Conservation (phyloP, 2,329 filamentous ascomycete genomes). For the Epichloe typhina region DNA sequence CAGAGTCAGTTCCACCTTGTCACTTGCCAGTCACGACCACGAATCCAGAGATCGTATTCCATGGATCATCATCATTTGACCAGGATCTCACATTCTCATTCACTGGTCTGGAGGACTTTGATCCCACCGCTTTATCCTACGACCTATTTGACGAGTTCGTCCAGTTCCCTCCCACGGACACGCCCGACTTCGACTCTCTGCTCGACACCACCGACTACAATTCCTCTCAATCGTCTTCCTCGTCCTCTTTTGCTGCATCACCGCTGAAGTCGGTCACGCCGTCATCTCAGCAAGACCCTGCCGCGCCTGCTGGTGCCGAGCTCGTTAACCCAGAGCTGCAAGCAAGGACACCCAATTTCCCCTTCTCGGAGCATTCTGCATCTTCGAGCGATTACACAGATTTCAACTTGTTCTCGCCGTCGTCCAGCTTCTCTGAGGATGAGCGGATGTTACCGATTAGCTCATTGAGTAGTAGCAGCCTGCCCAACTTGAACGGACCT, state of each 20-base stretch:
- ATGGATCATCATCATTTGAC: conserved; percentile 7
- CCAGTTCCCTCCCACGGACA: conserved; percentile 24
- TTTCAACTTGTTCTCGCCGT: conserved; percentile 43
- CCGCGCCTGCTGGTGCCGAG: conserved; percentile 6
- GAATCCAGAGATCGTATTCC: neutral
- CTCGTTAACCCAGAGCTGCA: conserved; percentile 3
- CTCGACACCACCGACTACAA: conserved; percentile 28
- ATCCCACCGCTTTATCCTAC: conserved; percentile 5
- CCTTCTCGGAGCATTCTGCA: conserved; percentile 22
- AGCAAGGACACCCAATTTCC: conserved; percentile 13
- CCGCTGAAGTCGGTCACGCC: conserved; percentile 13
- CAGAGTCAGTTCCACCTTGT: conserved; percentile 11
- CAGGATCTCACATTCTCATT: conserved; percentile 11
- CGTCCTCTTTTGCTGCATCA: conserved; percentile 16
- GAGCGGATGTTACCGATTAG: conserved; percentile 26
- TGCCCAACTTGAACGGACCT: conserved; percentile 5
- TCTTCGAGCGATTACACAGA: conserved; percentile 31
- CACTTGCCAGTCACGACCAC: conserved; percentile 3
- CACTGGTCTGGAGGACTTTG: conserved; percentile 11
- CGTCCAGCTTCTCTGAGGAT: conserved; percentile 34
- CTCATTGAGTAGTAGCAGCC: conserved; percentile 5
- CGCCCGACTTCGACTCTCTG: conserved; percentile 33
- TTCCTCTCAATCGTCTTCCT: conserved; percentile 22
- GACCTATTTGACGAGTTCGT: conserved; percentile 35
- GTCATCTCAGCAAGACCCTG: conserved; percentile 12